These are phyloP conservation scores for Asclepias syriaca DNA, from an alignment of 257 asterid species.

Conservation along the genomic window DNA sequence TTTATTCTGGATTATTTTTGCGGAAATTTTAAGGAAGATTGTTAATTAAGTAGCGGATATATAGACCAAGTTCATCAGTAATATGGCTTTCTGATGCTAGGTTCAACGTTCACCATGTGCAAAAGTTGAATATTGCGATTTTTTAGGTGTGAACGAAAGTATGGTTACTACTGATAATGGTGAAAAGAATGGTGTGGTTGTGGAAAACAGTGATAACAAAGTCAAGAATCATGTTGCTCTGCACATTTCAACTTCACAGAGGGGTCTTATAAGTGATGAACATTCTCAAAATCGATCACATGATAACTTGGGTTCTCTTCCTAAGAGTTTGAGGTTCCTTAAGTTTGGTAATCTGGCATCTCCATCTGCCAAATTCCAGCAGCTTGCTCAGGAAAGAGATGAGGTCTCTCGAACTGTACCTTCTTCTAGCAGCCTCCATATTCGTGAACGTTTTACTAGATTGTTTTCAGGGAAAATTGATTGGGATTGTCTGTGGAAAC, in stretches of 20 bases:
- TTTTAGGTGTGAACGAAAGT: slow-evolving; percentile 9
- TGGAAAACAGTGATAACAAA: slow-evolving; percentile 29
- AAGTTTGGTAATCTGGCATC: slow-evolving; percentile 57
- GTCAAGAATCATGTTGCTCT: slow-evolving; percentile 32
- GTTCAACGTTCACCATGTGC: neutral
- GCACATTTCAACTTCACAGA: slow-evolving; percentile 53
- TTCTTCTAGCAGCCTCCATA: slow-evolving; percentile 61
- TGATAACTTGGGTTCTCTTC: slow-evolving; percentile 26
- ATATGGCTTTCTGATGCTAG: slow-evolving; percentile 6
- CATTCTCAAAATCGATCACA: slow-evolving; percentile 23
- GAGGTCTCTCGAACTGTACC: slow-evolving; percentile 71
- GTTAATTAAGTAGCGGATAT: neutral
- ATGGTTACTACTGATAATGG: slow-evolving; percentile 53
- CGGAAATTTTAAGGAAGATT: neutral
- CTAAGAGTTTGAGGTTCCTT: slow-evolving; percentile 41
- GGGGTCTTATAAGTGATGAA: slow-evolving; percentile 43
- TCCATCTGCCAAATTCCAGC: slow-evolving; percentile 60
- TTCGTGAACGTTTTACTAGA: slow-evolving; percentile 63
- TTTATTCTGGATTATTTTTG: neutral
- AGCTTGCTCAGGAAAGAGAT: slow-evolving; percentile 55
- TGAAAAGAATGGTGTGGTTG: slow-evolving; percentile 33
- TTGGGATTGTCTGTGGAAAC: slow-evolving; percentile 41
- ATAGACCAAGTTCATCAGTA: neutral
- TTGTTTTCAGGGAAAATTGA: slow-evolving; percentile 56
- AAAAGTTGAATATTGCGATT: neutral